Conservation (phyloP, 805 yeast species). For the Pichia scutulata region DNA sequence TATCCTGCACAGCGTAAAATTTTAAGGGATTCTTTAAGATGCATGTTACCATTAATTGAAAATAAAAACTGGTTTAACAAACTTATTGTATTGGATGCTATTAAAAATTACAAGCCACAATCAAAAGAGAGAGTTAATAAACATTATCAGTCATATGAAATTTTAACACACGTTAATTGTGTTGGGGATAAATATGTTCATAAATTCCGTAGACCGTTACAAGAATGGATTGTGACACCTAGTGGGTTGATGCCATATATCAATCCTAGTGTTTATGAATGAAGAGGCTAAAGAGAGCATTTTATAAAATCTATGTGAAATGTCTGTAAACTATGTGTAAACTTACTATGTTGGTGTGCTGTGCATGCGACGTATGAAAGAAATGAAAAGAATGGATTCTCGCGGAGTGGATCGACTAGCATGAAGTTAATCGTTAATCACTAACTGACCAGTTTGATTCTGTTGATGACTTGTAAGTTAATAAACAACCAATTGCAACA, state of each 20-base stretch:
- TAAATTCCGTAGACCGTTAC: constrained; percentile 18
- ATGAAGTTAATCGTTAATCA: not conserved
- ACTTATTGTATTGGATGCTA: constrained; percentile 21
- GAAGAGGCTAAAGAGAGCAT: too few relatives aligned
- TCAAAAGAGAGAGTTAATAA: constrained; percentile 1
- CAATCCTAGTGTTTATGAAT: constrained; percentile 8
- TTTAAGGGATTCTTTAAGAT: constrained; percentile 27
- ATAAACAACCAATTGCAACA: not conserved
- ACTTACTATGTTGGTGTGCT: too few relatives aligned
- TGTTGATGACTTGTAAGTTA: too few relatives aligned
- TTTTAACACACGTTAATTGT: constrained; percentile 8
- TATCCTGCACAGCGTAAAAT: constrained; percentile 22
- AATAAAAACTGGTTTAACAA: constrained; percentile 31
- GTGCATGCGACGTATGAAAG: too few relatives aligned
- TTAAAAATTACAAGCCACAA: constrained; percentile 10
- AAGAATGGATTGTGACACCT: constrained; percentile 29
- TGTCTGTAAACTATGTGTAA: not conserved
- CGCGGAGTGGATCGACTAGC: not conserved
- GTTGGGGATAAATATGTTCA: constrained; percentile 11
- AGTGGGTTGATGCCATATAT: constrained; percentile 25
- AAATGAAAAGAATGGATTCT: too few relatives aligned
- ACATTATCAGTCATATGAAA: constrained; percentile 7
- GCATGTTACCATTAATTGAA: constrained; percentile 27
- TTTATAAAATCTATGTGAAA: too few relatives aligned
- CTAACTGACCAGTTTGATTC: too few relatives aligned